Percentiles rank a stretch among this genome's conserved stretches.
These are phyloP conservation scores for Fomitopsis pinicola DNA, from an alignment of 1,284 basidiomycete species.

Conservation along the genomic window DNA sequence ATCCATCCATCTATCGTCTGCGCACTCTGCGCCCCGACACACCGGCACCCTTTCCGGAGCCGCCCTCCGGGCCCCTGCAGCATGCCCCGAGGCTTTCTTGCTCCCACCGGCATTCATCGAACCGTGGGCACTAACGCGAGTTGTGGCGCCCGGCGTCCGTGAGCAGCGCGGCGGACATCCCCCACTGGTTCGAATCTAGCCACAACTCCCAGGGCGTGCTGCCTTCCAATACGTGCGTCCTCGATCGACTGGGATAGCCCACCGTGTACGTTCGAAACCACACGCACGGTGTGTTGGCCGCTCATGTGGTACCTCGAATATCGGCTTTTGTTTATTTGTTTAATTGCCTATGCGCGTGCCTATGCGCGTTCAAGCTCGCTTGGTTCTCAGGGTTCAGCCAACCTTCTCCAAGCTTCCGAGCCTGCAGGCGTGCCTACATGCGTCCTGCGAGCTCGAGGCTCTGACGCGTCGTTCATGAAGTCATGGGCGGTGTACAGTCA, in stretches of 20 bases:
- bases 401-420: neutral
- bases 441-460: neutral
- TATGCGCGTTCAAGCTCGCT: neutral
- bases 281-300: neutral
- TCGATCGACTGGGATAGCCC: neutral
- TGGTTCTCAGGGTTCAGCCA: neutral
- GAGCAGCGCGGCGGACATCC: neutral
- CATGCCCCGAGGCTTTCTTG: neutral
- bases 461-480: neutral
- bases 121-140: neutral
- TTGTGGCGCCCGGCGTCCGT: neutral
- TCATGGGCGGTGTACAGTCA: neutral
- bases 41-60: neutral
- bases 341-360: neutral
- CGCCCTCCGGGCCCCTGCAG: neutral
- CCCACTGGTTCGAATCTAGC: neutral
- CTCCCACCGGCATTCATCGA: neutral
- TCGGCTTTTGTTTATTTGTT: neutral
- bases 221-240: neutral
- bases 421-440: neutral
- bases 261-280: neutral
- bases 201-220: neutral
- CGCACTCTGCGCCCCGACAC: neutral
- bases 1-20: neutral
- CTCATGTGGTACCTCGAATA: neutral